Evolutionary conservation across 2,329 filamentous ascomycete genomes (phyloP), one percentile per base, ranked within the genome.

Genomic region (Xylariaceae sp.): DNA sequence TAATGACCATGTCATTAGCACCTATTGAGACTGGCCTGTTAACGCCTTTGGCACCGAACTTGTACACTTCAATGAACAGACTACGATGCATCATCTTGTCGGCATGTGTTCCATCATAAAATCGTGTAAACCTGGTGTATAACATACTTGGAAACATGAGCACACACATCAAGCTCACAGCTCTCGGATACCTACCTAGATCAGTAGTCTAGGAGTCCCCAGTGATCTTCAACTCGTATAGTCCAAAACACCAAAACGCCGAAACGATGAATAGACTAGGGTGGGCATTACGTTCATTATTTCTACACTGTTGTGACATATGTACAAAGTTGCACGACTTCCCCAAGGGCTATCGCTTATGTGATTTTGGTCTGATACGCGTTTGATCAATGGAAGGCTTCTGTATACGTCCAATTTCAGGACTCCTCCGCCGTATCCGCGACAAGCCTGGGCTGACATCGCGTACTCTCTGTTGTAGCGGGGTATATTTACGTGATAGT

Each of bases 381-480:
- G 57, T 52, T 21, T 62, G 52, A 49, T 75, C 72, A 45, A 67
- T 59, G 47, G 62, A 59, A 43, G 68, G 58, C 57, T 79, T 79
- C 50, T 73, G 72, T 53, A 79, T 68, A 51, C 71, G 73, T 44
- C 72, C 71, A 32, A 68, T 49, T 45, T 74, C 73, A 23, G 71
- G 73, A 63, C 70, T 73, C 52, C 71, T 69, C 55, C 71, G 65
- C 47, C 67, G 64, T 38, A 65, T 59, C 55, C 56, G 60, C 52
- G 51, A 57, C 52, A 54, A 55, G 47, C 61, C 57, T 33, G 67
- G 63, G 49, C 64, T 69, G 37, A 50, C 48, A 39, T 66, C 66
- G 45, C 65, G 62, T 52, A 54, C 11, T 40, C 56, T 53, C 33
- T 46, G 55, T 44, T 56, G 49, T 40, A 53, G 42, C 21, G 40